Base-by-base conservation (phyloP, 2,329 filamentous ascomycete genomes). In the Clarireedia paspali region DNA sequence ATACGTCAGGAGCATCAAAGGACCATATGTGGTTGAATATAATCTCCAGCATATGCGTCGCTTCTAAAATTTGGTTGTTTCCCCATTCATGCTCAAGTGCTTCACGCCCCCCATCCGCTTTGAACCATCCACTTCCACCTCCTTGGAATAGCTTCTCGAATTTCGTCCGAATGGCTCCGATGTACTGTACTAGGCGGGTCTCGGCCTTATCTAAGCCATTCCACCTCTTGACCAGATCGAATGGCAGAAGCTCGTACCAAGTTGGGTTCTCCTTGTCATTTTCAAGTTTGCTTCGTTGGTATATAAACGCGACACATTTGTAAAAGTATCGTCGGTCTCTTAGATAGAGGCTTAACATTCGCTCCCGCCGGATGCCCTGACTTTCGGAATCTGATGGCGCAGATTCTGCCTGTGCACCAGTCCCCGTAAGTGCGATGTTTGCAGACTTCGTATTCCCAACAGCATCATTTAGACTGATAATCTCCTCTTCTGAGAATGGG, bases 401-500 rank as follows among this genome's bases (percentile, higher is more conserved):
- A 63, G 57, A 50, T 17, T 70, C 71, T 59, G 61, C 67, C 59
- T 67, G 70, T 61, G 65, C 71, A 60, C 63, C 62, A 9, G 63
- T 65, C 64, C 68, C 47, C 64, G 72, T 72, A 23, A 80, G 72
- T 62, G 82, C 66, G 66, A 89, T 72, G 66, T 78, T 74, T 62
- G 83, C 74, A 67, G 79, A 75, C 60, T 82, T 85, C 57, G 80
- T 81, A 27, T 83, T 77, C 20, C 86, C 87, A 12, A 86, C 81
- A 15, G 87, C 87, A 64, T 88, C 87, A 65, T 88, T 84, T 47
- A 95, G 73, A 65, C 89, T 91, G 55, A 84, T 79, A 15, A 84
- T 77, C 74, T 95, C 89, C 63, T 94, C 89, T 47, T 85, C 84
- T 0, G 89, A 90, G 56, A 92, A 82, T 1, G 84, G 82, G 14